Conservation (phyloP, 768 basidiomycete species). For the Leccinum boreale region DNA sequence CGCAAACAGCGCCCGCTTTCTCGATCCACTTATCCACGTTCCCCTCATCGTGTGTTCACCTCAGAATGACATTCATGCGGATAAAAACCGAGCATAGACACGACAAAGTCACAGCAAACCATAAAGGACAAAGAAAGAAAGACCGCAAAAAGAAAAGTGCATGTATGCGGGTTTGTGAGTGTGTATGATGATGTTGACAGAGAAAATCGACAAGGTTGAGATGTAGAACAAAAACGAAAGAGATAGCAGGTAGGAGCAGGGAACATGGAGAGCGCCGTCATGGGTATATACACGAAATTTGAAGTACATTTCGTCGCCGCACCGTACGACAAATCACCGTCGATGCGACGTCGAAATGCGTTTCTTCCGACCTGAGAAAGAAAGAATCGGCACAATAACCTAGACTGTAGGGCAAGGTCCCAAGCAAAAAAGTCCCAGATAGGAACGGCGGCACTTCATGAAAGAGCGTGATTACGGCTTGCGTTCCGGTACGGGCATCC, state of each 20-base stretch:
- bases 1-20: neutral
- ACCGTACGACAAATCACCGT: slow-evolving; percentile 6
- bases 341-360: slow-evolving; percentile 12
- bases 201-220: slow-evolving; percentile 1
- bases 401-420: slow-evolving; percentile 8
- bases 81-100: neutral
- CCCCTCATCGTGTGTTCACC: neutral
- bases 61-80: neutral
- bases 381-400: slow-evolving; percentile 1
- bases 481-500: slow-evolving; percentile 35
- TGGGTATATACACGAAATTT: slow-evolving; percentile 20
- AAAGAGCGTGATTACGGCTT: slow-evolving; percentile 11
- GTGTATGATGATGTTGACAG: neutral
- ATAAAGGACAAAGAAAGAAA: neutral
- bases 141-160: slow-evolving; percentile 7
- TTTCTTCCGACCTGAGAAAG: slow-evolving; percentile 15
- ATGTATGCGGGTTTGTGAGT: slow-evolving; percentile 10
- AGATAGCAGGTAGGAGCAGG: neutral
- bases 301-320: neutral
- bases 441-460: neutral
- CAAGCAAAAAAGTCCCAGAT: neutral
- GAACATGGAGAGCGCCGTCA: neutral
- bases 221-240: slow-evolving; percentile 8
- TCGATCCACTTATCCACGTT: neutral
- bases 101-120: neutral